Base-by-base conservation (phyloP, 176 grass and related monocot genomes). In the Eragrostis curvula region DNA sequence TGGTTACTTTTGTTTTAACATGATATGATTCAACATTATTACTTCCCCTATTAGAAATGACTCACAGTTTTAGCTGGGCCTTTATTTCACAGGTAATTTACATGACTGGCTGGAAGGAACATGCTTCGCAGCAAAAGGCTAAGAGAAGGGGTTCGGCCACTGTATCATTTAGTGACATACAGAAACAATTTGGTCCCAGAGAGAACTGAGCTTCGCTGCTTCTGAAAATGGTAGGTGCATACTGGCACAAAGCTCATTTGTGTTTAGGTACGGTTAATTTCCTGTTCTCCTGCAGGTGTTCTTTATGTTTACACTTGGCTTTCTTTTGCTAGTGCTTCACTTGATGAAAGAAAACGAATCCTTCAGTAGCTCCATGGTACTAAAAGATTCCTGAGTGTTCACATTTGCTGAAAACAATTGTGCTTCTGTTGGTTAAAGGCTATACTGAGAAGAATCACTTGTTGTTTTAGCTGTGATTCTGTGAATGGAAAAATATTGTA, bases 61-160 rank as follows among this genome's bases (percentile, higher is more conserved):
- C 58, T 45, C 17, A 15, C 21, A 64, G 18, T 44, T 63, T 45
- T 2, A 28, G 27, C 39, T 70, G 36, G 18, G 6, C 18, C 18
- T n/a, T n/a, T n/a, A 24, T 83, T 70, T 73, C 14, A 7, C 74
- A 93, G 90, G 90, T 98, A 66, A 95, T 98, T 80, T 98, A 93
- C 75, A 98, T 98, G 96, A 98, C 93, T 66, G 92, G 96, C 59
- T 98, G 93, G 96, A 98, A 85, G 78, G 93, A 98, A 58, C 96
- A 98, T 91, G 73, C 84, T 52, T 95, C 96, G 42, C 93, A 99
- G 46, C 89, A 99, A 75, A 91, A 93, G 62, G 87, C 96, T 67
- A 99, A 92, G 89, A 93, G 43, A 70, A 96, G 93, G 75, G 96
- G 93, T 44, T 98, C 90, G 73, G 93, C 90, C 5, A 93, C 87